Conservation (phyloP, 2,329 filamentous ascomycete genomes). For the Ophiostoma ulmi region DNA sequence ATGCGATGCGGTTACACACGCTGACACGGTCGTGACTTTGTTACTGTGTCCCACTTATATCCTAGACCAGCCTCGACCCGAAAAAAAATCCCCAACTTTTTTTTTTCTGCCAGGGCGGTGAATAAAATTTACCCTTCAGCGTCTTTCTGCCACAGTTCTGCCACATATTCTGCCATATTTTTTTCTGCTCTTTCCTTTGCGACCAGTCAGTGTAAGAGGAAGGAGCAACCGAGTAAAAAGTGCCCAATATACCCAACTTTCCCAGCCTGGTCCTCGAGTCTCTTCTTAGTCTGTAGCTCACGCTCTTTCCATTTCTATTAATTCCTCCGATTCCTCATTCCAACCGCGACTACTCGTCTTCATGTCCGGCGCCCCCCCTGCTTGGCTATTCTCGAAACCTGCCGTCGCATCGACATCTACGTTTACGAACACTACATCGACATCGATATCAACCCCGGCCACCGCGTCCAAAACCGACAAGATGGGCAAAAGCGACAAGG, state of each 20-base stretch:
- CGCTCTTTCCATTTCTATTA: background rate
- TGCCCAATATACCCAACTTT: constrained; percentile 8
- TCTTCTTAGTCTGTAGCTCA: background rate
- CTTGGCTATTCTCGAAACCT: constrained; percentile 28
- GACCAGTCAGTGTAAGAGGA: constrained; percentile 15
- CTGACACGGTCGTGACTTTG: background rate
- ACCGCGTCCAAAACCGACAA: background rate
- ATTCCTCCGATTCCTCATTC: constrained; percentile 3
- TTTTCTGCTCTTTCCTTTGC: constrained; percentile 5
- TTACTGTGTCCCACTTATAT: background rate
- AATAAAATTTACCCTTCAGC: constrained; percentile 14
- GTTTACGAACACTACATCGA: background rate
- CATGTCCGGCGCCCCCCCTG: constrained; percentile 21
- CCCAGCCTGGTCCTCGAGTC: too few relatives aligned
- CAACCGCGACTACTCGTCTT: constrained; percentile 19
- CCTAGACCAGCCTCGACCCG: constrained; percentile 3
- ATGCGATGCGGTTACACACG: background rate
- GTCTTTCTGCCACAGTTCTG: constrained; percentile 12
- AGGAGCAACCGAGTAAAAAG: constrained; percentile 3
- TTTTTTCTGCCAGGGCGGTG: constrained; percentile 19
- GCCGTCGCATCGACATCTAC: constrained; percentile 8
- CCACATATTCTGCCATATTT: background rate
- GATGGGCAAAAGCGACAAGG: constrained; percentile 26
- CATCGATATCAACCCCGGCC: too few relatives aligned
- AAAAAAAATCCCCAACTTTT: constrained; percentile 9